phyloP scores from a whole-genome alignment of 768 basidiomycete species.

The Lyophyllum atratum region DNA sequence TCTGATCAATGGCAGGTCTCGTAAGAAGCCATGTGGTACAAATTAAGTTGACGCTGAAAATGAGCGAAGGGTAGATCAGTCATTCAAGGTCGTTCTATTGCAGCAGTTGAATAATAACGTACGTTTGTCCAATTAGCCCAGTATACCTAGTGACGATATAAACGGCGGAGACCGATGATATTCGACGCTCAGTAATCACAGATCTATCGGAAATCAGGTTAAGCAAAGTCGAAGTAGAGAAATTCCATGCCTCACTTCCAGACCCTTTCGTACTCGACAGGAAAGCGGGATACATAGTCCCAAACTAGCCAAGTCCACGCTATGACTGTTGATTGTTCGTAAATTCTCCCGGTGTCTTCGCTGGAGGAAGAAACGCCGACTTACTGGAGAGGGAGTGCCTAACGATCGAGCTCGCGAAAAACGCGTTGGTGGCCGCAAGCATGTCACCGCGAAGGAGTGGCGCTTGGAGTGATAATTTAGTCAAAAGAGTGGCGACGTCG shows the following conservation, averaged over 20 bases:
- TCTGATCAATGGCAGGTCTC: no score
- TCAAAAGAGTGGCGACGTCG: not conserved
- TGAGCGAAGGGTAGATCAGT: no score
- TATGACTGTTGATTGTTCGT: not conserved
- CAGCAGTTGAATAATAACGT: not conserved
- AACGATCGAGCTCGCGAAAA: not conserved
- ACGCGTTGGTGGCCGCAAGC: not conserved
- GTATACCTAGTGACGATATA: not conserved
- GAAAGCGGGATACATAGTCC: not conserved
- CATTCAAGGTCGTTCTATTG: not conserved
- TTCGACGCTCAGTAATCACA: not conserved
- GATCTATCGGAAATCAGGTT: not conserved
- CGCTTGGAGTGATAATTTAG: not conserved
- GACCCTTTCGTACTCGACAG: constrained; percentile 1
- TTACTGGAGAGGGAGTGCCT: not conserved
- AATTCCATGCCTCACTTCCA: not conserved
- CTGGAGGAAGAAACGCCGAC: not conserved
- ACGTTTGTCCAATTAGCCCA: not conserved
- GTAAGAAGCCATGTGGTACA: no score
- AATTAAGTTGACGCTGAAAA: no score
- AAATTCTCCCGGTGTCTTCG: not conserved
- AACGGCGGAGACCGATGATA: not conserved
- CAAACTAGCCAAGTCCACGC: not conserved
- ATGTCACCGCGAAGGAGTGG: not conserved
- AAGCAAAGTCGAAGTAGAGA: not conserved